These are phyloP conservation scores for Lignosus rhinocerotis DNA, from an alignment of 1,284 basidiomycete species.

Conservation along the genomic window DNA sequence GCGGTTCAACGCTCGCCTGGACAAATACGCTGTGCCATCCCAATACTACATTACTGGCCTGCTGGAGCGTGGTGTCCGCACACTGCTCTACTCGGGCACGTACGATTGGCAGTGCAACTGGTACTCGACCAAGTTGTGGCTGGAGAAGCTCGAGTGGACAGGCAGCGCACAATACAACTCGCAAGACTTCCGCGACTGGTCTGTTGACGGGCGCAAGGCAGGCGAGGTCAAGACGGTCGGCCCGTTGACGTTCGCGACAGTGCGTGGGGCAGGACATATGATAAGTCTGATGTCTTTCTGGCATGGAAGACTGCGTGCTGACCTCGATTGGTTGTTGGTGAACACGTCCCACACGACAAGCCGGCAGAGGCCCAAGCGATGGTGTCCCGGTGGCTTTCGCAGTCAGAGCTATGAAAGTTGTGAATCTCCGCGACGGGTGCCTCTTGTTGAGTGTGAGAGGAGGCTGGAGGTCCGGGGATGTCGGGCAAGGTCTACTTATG, in stretches of 20 bases:
- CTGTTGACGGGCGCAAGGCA: constrained; percentile 49
- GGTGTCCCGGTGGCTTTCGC: constrained; percentile 60
- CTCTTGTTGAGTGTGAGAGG: background rate
- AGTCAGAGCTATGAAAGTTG: constrained; percentile 39
- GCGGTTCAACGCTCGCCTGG: constrained; percentile 52
- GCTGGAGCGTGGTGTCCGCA: constrained; percentile 69
- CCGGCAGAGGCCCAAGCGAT: constrained; percentile 57
- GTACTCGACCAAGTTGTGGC: constrained; percentile 75
- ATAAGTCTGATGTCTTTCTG: constrained; percentile 42
- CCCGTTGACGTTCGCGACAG: constrained; percentile 66
- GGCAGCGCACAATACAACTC: constrained; percentile 53
- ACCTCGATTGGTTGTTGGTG: constrained; percentile 17
- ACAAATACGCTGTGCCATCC: constrained; percentile 60
- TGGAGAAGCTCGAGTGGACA: constrained; percentile 73
- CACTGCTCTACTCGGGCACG: constrained; percentile 79
- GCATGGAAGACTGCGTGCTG: constrained; percentile 16
- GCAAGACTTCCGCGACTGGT: constrained; percentile 61
- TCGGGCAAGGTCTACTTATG: background rate
- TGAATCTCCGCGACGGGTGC: background rate
- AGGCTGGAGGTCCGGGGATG: background rate
- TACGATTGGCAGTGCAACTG: constrained; percentile 83
- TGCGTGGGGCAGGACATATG: constrained; percentile 71
- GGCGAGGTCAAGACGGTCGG: constrained; percentile 66
- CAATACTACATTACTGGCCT: constrained; percentile 70
- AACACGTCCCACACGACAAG: constrained; percentile 67